Conservation (phyloP, 75 land plant genomes). For the Larix kaempferi region DNA sequence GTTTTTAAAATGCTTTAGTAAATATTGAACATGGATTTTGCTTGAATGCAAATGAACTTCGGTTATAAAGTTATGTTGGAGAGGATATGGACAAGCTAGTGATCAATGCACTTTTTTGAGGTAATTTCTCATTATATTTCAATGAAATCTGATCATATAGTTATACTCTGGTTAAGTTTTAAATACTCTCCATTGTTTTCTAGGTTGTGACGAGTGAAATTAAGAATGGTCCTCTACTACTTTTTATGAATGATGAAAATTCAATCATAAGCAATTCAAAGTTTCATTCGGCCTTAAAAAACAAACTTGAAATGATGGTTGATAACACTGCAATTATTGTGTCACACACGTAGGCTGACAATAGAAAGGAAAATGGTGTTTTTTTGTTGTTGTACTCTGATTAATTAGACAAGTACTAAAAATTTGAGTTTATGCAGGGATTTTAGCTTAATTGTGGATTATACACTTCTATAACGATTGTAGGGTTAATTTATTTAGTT, state of each 20-base stretch:
- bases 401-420: background rate
- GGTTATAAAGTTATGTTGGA: slow-evolving; percentile 4
- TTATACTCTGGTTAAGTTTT: background rate
- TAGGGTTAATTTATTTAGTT: background rate
- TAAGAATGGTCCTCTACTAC: slow-evolving; percentile 53
- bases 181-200: background rate
- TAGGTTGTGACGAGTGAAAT: slow-evolving; percentile 69
- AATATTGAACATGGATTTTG: background rate
- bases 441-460: background rate
- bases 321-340: slow-evolving; percentile 62
- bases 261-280: slow-evolving; percentile 45
- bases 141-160: background rate
- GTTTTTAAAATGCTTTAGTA: background rate
- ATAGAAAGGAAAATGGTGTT: slow-evolving; percentile 68
- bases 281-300: slow-evolving; percentile 39
- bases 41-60: slow-evolving; percentile 36
- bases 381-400: background rate
- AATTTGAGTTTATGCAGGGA: background rate
- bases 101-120: slow-evolving; percentile 52
- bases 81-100: slow-evolving; percentile 22
- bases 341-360: slow-evolving; percentile 65
- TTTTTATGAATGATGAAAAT: slow-evolving; percentile 71
- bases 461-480: background rate
- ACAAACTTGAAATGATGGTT: slow-evolving; percentile 58
- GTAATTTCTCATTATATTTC: slow-evolving; percentile 15